phyloP scores from a whole-genome alignment of 768 basidiomycete genomes.

The Imleria badia region DNA sequence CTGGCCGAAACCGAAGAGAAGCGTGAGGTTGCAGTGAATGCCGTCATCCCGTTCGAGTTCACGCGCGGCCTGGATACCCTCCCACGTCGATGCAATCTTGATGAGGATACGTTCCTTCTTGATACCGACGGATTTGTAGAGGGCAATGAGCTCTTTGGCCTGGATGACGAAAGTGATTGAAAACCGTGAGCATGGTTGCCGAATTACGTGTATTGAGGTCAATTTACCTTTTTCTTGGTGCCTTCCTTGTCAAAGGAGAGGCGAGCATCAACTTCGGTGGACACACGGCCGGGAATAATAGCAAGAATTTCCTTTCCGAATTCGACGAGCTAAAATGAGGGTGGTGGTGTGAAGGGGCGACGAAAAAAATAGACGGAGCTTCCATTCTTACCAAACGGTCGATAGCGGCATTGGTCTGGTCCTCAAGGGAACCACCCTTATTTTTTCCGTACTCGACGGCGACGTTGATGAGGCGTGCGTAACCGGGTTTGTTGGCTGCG shows the following conservation, averaged over 20 bases:
- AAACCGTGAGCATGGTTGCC: constrained; percentile 7
- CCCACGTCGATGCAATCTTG: constrained; percentile 99
- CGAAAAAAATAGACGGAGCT: constrained; percentile 6
- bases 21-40: constrained; percentile 99
- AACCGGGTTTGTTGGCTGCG: constrained; percentile 87
- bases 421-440: constrained; percentile 77
- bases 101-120: constrained; percentile 93
- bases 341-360: constrained; percentile 12
- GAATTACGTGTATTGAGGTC: constrained; percentile 24
- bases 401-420: constrained; percentile 73
- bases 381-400: constrained; percentile 77
- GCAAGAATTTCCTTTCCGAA: constrained; percentile 94
- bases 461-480: constrained; percentile 73
- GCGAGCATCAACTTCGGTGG: constrained; percentile 97
- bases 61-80: constrained; percentile 98
- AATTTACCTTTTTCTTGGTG: constrained; percentile 79
- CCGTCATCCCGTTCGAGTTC: constrained; percentile 89
- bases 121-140: constrained; percentile 94
- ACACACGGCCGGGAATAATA: constrained; percentile 98
- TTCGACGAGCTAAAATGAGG: constrained; percentile 75
- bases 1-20: constrained; percentile 98
- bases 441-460: constrained; percentile 74
- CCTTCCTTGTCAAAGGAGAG: constrained; percentile 94
- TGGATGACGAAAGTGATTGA: constrained; percentile 25
- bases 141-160: constrained; percentile 86